Evolutionary conservation across 139 green algal genomes (phyloP), one percentile per base, ranked within the genome.

Genomic region (Tetratostichococcus sp.): DNA sequence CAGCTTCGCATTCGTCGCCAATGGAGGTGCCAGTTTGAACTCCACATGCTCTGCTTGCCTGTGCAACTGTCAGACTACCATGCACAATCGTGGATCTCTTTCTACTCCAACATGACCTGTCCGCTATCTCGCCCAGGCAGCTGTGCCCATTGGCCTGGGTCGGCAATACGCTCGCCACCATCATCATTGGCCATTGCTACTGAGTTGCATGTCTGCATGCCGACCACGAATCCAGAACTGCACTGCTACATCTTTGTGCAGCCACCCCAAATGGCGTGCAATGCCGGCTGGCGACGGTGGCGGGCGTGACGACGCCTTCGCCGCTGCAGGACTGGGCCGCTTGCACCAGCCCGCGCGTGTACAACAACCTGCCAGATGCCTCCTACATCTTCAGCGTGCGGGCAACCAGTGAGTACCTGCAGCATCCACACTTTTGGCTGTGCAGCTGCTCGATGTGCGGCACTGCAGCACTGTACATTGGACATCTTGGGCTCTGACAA

Each of bases 341-440:
- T 33, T 93, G 88, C 67, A 69, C 74, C 42, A 83, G 77, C 5
- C 82, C 84, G 19, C 65, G 25, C 2, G 11, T 35, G 0, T 91
- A 86, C 62, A 69, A 28, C 25, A 57, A 16, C 25, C 74, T 89
- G 26, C 35, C 73, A 0, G 82, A 90, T n/a, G 82, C 82, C 34
- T 30, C 35, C 8, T 89, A 89, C 71, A 43, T 79, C 19, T 92
- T 92, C 67, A 67, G 73, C 30, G 87, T 92, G 50, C 69, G 85
- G 5, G 80, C 82, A 25, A 43, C 62, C 35, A 69, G 73, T 35
- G 35, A 21, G 57, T 17, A 69, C 2, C 32, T 26, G 26, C n/a
- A n/a, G n/a, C 39, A 50, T 6, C 39, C 6, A 50, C 8, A 50
- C 11, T 6, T 50, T 50, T 50, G 39, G 39, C 8, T 50, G 6